phyloP scores from a whole-genome alignment of 1,284 basidiomycete genomes.

The Pholiota adiposa region DNA sequence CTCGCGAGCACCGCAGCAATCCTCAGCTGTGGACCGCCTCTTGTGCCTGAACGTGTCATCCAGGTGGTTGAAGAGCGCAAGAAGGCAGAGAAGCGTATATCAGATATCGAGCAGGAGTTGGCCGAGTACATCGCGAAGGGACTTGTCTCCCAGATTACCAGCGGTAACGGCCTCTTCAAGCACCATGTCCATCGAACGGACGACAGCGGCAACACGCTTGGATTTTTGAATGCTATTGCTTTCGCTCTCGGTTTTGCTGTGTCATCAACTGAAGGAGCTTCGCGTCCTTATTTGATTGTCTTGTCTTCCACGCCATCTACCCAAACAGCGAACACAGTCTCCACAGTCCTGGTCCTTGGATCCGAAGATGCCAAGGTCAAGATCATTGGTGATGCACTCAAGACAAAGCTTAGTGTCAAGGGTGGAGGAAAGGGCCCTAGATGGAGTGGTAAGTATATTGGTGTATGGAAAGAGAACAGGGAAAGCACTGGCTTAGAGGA shows the following conservation, averaged over 20 bases:
- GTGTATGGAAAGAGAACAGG: constrained; percentile 53
- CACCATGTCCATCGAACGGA: constrained; percentile 62
- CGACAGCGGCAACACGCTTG: constrained; percentile 61
- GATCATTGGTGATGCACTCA: constrained; percentile 60
- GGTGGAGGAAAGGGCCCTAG: constrained; percentile 66
- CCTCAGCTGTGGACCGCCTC: constrained; percentile 67
- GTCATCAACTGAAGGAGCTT: constrained; percentile 23
- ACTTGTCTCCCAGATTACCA: constrained; percentile 35
- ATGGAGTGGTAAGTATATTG: constrained; percentile 71
- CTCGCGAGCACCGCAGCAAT: constrained; percentile 60
- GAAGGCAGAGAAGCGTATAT: constrained; percentile 62
- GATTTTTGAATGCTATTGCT: constrained; percentile 63
- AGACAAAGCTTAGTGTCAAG: constrained; percentile 58
- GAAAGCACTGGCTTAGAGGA: constrained; percentile 47
- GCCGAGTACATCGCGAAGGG: constrained; percentile 58
- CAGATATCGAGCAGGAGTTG: constrained; percentile 71
- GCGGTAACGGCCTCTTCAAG: constrained; percentile 36
- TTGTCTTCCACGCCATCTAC: constrained; percentile 64
- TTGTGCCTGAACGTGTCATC: constrained; percentile 70
- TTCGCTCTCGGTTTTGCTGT: constrained; percentile 46
- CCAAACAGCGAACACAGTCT: constrained; percentile 53
- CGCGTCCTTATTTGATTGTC: constrained; percentile 53
- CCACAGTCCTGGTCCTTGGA: constrained; percentile 63
- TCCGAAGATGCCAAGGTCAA: constrained; percentile 65
- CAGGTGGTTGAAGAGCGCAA: constrained; percentile 71